phyloP scores from a whole-genome alignment of 768 basidiomycete species.

The Phanerodontia chrysosporium region DNA sequence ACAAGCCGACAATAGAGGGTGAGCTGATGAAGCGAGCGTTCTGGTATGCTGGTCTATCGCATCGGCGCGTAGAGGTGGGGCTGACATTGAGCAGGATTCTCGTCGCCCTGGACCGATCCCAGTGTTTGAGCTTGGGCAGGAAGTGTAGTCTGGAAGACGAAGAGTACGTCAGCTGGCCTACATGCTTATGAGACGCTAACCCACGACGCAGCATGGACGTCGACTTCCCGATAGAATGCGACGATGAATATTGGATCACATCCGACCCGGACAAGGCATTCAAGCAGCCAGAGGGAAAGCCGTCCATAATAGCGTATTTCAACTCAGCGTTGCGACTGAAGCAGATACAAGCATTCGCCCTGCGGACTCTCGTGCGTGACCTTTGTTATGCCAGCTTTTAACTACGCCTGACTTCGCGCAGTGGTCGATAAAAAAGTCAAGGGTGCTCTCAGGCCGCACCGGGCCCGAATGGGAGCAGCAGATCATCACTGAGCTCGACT shows the following conservation, averaged over 20 bases:
- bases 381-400: neutral
- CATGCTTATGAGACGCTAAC: conserved; percentile 7
- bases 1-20: conserved; percentile 5
- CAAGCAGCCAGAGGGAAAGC: conserved; percentile 55
- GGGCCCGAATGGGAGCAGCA: conserved; percentile 41
- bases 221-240: conserved; percentile 57
- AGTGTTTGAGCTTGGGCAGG: conserved; percentile 50
- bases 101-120: conserved; percentile 37
- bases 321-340: conserved; percentile 51
- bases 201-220: conserved; percentile 54
- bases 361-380: conserved; percentile 36
- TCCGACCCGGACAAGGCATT: conserved; percentile 50
- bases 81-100: conserved; percentile 9
- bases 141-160: conserved; percentile 67
- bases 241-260: conserved; percentile 72
- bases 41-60: conserved; percentile 1
- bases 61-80: neutral
- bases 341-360: conserved; percentile 55
- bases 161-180: conserved; percentile 41
- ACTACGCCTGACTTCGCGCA: conserved; percentile 7
- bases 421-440: conserved; percentile 46
- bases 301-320: conserved; percentile 54
- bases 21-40: conserved; percentile 13
- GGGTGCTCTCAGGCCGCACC: conserved; percentile 29
- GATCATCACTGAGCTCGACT: conserved; percentile 59